phyloP scores from a whole-genome alignment of 225 moss, liverwort and hornwort species.

The Physcomitrellopsis africana region DNA sequence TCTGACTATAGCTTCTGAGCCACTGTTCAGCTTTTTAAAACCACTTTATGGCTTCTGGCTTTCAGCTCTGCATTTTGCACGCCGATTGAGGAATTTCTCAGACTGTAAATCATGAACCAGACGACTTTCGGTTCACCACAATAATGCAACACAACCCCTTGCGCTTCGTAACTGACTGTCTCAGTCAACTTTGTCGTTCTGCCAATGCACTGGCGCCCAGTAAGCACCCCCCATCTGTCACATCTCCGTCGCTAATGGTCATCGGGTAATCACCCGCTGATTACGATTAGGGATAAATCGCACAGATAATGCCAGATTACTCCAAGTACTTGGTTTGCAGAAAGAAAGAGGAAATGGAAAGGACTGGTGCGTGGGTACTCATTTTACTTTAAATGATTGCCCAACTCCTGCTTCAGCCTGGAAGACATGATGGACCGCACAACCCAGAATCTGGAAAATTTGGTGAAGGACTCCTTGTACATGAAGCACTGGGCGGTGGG shows the following conservation, averaged over 20 bases:
- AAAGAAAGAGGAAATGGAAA: constrained; percentile 9
- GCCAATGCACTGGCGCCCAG: no score
- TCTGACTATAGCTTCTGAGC: constrained; percentile 23
- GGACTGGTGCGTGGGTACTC: background rate
- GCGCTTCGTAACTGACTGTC: background rate
- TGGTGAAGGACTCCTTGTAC: constrained; percentile 19
- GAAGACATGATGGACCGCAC: constrained; percentile 30
- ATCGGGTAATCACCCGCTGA: background rate
- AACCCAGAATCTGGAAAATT: constrained; percentile 33
- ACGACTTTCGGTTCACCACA: constrained; percentile 33
- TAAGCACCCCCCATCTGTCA: background rate
- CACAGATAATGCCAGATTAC: background rate
- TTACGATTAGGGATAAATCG: no score
- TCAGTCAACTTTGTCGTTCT: constrained; percentile 20
- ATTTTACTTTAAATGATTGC: constrained; percentile 19
- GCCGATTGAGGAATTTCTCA: constrained; percentile 28
- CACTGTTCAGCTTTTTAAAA: constrained; percentile 31
- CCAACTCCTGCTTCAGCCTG: constrained; percentile 14
- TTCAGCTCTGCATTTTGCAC: constrained; percentile 22
- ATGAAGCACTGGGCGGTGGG: background rate
- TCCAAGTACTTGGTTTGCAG: background rate
- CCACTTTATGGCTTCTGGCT: constrained; percentile 37
- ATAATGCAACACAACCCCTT: constrained; percentile 16
- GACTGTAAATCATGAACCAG: constrained; percentile 19
- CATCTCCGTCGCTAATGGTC: background rate